phyloP scores from a whole-genome alignment of 2,329 filamentous ascomycete species.

The Claviceps sp. region DNA sequence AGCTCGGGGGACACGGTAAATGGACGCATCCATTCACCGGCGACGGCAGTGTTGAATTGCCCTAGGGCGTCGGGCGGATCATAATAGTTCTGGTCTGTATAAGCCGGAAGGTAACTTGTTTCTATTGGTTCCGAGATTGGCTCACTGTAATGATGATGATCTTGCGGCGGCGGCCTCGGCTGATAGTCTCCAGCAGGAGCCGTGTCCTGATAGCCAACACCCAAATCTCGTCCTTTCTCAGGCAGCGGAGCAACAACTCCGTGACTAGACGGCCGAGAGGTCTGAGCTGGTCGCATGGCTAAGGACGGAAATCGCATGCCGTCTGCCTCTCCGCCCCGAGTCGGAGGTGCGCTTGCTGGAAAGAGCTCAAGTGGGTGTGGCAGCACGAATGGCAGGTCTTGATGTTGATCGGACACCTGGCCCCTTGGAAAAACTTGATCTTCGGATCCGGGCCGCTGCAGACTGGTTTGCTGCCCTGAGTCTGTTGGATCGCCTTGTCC shows the following conservation, averaged over 20 bases:
- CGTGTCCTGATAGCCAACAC: neutral
- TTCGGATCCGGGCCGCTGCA: neutral
- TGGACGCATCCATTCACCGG: slow-evolving; percentile 1
- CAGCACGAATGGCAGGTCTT: neutral
- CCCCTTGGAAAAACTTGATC: neutral
- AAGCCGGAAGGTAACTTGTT: neutral
- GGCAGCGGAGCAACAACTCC: neutral
- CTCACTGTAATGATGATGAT: neutral
- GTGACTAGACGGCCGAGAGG: neutral
- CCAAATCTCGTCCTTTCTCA: neutral
- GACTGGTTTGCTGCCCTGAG: neutral
- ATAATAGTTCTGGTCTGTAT: neutral
- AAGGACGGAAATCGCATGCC: neutral
- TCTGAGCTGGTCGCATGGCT: neutral
- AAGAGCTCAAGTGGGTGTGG: neutral
- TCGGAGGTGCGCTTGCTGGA: neutral
- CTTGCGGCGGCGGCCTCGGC: too few relatives aligned
- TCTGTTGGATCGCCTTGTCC: neutral
- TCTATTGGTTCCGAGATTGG: neutral
- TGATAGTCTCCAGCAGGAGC: neutral
- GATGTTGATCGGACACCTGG: neutral
- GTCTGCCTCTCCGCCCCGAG: neutral
- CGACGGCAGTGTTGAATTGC: neutral
- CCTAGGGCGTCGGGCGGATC: neutral
- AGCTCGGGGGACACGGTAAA: slow-evolving; percentile 7